A percentile compares a stretch with the other conserved stretches of the same genome.
Evolutionary conservation across 441 rosid genomes (phyloP).

Genomic region (Arabidopsis hybrid): DNA sequence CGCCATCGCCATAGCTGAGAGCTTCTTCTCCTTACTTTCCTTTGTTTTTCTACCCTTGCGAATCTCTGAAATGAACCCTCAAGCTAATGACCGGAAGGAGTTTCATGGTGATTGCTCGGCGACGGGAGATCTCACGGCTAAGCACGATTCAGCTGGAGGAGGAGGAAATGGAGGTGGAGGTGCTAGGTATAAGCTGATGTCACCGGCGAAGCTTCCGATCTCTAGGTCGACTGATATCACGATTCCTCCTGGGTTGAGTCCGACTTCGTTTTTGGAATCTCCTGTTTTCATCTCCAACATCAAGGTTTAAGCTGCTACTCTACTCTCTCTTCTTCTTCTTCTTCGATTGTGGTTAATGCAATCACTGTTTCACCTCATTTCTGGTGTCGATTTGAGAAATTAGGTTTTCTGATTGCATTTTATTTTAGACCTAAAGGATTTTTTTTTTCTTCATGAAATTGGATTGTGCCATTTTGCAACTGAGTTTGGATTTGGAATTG

Average conservation of each 20-base stretch:
- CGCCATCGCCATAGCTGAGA: slow-evolving; percentile 19
- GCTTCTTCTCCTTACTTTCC: slow-evolving; percentile 42
- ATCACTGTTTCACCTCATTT: background rate
- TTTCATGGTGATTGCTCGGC: slow-evolving; percentile 35
- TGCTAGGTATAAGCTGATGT: slow-evolving; percentile 92
- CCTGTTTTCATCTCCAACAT: slow-evolving; percentile 90
- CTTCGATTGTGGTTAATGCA: background rate
- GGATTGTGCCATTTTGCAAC: slow-evolving; percentile 11
- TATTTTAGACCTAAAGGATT: background rate
- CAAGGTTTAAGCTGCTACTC: slow-evolving; percentile 65
- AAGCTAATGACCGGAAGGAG: slow-evolving; percentile 32
- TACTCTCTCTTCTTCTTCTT: slow-evolving; percentile 7
- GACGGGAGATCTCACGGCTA: slow-evolving; percentile 38
- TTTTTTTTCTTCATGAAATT: background rate
- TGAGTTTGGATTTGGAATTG: slow-evolving; percentile 5
- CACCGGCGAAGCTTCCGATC: slow-evolving; percentile 99
- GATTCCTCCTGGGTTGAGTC: slow-evolving; percentile 91
- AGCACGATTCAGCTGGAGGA: slow-evolving; percentile 34
- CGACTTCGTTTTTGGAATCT: slow-evolving; percentile 92
- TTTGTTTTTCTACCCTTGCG: background rate
- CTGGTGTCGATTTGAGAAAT: slow-evolving; percentile 16
- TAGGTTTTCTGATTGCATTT: slow-evolving; percentile 31
- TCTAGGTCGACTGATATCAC: slow-evolving; percentile 77
- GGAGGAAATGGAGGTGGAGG: slow-evolving; percentile 58
- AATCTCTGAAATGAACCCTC: slow-evolving; percentile 47